A percentile compares a stretch with the other conserved stretches of the same genome.
phyloP scores from a whole-genome alignment of 371 early-diverging fungal genomes.

The Saksenaea oblongispora region DNA sequence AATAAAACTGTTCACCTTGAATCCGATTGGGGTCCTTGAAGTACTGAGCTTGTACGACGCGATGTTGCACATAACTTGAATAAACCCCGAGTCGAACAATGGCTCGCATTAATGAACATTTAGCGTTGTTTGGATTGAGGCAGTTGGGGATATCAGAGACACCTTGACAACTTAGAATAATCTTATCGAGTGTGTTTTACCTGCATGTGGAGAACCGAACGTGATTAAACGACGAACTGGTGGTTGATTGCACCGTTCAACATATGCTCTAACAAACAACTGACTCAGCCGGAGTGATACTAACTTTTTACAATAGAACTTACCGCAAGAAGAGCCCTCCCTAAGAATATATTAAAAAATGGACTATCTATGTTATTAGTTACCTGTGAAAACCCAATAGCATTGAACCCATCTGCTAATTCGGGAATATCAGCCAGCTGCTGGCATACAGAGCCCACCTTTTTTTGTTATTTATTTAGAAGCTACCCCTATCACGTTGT shows the following conservation, averaged over 20 bases:
- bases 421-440: constrained; percentile 55
- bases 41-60: constrained; percentile 92
- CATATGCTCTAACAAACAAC: constrained; percentile 62
- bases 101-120: constrained; percentile 68
- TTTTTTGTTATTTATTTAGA: neutral
- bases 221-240: constrained; percentile 80
- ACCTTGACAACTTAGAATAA: neutral
- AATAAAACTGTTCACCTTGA: constrained; percentile 28
- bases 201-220: constrained; percentile 85
- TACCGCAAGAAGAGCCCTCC: constrained; percentile 65
- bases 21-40: constrained; percentile 70
- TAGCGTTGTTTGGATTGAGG: constrained; percentile 44
- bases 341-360: constrained; percentile 18
- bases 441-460: constrained; percentile 65
- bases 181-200: constrained; percentile 17
- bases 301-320: neutral
- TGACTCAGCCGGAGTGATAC: neutral
- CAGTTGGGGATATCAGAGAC: constrained; percentile 78
- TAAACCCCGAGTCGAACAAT: constrained; percentile 77
- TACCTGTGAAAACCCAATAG: constrained; percentile 94
- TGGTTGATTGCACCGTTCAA: constrained; percentile 80
- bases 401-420: constrained; percentile 79
- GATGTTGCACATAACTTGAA: constrained; percentile 74
- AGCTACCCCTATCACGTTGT: constrained; percentile 52
- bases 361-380: constrained; percentile 7